Conservation (phyloP, 768 basidiomycete genomes). For the Naematelia aurantialba region DNA sequence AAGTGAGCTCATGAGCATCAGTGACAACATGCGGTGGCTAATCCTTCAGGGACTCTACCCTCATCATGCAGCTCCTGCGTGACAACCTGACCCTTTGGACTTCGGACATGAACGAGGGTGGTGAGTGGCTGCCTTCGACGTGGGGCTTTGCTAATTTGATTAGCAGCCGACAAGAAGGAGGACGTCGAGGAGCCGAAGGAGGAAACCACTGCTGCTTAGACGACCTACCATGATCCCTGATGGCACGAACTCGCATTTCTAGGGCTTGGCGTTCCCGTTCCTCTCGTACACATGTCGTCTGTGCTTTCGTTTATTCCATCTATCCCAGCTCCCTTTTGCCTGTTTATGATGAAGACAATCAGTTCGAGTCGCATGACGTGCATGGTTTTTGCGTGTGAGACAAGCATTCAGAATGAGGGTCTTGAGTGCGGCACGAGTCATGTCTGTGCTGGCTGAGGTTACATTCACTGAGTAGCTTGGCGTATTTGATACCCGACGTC, state of each 20-base stretch:
- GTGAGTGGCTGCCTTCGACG: conserved; percentile 10
- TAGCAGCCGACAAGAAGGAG: conserved; percentile 22
- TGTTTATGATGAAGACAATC: neutral
- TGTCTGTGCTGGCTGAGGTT: too few species aligned
- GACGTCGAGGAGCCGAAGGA: conserved; percentile 36
- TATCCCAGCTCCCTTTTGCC: conserved; percentile 8
- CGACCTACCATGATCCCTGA: neutral
- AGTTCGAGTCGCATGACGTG: neutral
- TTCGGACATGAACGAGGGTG: conserved; percentile 93
- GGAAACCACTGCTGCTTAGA: conserved; percentile 36
- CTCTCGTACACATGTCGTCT: conserved; percentile 10
- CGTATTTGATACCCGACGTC: too few species aligned
- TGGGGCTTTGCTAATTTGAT: conserved; percentile 2
- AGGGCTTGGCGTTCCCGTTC: conserved; percentile 1
- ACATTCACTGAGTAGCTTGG: too few species aligned
- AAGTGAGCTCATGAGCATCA: conserved; percentile 54
- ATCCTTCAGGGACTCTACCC: conserved; percentile 67
- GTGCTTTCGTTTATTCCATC: neutral
- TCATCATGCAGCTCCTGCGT: conserved; percentile 86
- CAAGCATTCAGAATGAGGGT: neutral
- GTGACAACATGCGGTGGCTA: neutral
- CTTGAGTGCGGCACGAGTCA: too few species aligned
- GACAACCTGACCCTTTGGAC: conserved; percentile 99
- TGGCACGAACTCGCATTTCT: conserved; percentile 4
- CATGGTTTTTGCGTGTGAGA: neutral